Base-by-base conservation (phyloP, 345 rosid genomes). In the Noccaea caerulescens region DNA sequence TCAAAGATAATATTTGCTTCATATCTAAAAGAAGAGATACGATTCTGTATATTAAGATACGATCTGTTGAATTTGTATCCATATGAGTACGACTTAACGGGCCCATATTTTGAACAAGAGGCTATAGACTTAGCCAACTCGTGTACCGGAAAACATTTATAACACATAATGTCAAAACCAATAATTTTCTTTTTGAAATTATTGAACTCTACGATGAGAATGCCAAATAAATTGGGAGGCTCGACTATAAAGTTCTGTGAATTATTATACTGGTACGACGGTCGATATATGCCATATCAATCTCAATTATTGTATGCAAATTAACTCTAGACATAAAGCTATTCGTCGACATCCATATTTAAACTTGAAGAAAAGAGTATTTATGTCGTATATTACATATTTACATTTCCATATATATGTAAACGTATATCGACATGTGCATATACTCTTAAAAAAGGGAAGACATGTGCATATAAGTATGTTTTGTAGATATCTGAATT, bases 51-150 rank as follows among this genome's bases (percentile, higher is more conserved):
- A 43, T 14, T 14, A 45, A 68, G 69, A 75, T 75, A 61, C 51
- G 69, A 61, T 64, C 11, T 44, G 39, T 45, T 38, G 51, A 52
- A 52, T 53, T 38, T 68, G 64, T 30, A 69, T 75, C 64, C 30
- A 43, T 67, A 61, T 69, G 79, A 75, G 38, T 69, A 61, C 27
- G 74, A 69, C 79, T 27, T 46, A 46, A 69, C 66, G 75, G 75
- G 16, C 65, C 79, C 74, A 69, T 69, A 61, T 39, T 54, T 68
- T 68, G 45, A 60, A 52, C 57, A 50, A 59, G 23, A 66, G 72
- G 47, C 59, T 13, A 30, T 37, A 46, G 41, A 52, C 60, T 16
- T 68, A 4, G 69, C 68, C 73, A 60, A 60, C 16, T 60, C 2
- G 63, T 43, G 57, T 52, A 60, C 63, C 13, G 42, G 8, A 67